Conservation (phyloP, 768 basidiomycete species). For the Psilocybe cubensis region DNA sequence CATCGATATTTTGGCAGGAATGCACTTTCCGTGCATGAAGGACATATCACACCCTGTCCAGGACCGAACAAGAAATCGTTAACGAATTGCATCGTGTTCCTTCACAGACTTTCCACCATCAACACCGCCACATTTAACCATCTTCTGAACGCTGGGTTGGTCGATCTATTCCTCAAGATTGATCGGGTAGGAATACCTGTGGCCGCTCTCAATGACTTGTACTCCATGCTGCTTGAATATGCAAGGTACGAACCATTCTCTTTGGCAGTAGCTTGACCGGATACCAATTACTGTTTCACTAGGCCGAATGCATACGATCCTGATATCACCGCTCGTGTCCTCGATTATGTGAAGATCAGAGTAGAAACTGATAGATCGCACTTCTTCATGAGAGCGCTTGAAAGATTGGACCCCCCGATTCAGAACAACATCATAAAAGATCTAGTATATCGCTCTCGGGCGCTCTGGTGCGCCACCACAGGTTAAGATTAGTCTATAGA, state of each 20-base stretch:
- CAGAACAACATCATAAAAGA: conserved; percentile 1
- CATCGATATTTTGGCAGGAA: not conserved
- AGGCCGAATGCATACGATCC: conserved; percentile 1
- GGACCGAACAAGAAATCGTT: conserved; percentile 7
- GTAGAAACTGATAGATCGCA: conserved; percentile 1
- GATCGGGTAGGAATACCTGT: conserved; percentile 1
- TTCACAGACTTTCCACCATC: not conserved
- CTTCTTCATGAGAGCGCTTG: conserved; percentile 1
- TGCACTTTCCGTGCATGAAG: conserved; percentile 8
- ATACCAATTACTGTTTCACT: not conserved
- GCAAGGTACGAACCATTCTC: conserved; percentile 1
- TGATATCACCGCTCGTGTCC: not conserved
- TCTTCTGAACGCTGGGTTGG: conserved; percentile 1
- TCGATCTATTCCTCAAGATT: conserved; percentile 6
- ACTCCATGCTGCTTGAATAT: conserved; percentile 7
- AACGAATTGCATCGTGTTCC: conserved; percentile 9
- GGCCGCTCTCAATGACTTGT: not conserved
- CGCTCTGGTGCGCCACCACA: not conserved
- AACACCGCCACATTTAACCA: not conserved
- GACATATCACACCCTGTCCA: conserved; percentile 10
- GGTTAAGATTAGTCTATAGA: not conserved
- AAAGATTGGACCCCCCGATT: not conserved
- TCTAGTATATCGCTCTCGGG: conserved; percentile 2
- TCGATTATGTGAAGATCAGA: conserved; percentile 5
- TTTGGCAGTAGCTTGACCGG: too few relatives aligned